A percentile compares a stretch with the other conserved stretches of the same genome.
Evolutionary conservation across 371 early-diverging fungal genomes (phyloP).

Genomic region (Zopfochytrium polystomum): DNA sequence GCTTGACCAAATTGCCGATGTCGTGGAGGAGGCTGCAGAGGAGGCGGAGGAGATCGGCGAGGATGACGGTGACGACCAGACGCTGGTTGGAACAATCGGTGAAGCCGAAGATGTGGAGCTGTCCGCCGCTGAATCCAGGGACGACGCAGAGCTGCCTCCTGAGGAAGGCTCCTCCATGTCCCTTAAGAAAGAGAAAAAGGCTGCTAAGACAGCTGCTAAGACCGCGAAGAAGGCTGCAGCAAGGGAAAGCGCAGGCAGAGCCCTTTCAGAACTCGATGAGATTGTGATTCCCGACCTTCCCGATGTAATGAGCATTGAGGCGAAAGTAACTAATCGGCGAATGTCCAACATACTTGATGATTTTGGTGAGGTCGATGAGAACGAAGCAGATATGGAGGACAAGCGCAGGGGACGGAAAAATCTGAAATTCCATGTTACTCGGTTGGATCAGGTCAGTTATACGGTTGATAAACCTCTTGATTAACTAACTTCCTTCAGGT

Average conservation of each 20-base stretch:
- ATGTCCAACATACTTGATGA: too few relatives aligned
- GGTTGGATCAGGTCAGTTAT: conserved; percentile 63
- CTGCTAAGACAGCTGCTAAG: too few relatives aligned
- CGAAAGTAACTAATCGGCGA: conserved; percentile 6
- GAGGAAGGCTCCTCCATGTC: too few relatives aligned
- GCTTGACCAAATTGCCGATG: conserved; percentile 21
- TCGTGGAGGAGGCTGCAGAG: conserved; percentile 11
- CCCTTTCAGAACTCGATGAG: too few relatives aligned
- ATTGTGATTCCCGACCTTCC: too few relatives aligned
- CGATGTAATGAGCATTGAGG: background rate
- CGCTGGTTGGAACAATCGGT: conserved; percentile 35
- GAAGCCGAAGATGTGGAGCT: conserved; percentile 5
- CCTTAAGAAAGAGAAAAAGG: too few relatives aligned
- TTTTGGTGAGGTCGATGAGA: conserved; percentile 73
- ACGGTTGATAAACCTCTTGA: conserved; percentile 5
- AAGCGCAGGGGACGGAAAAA: conserved; percentile 67
- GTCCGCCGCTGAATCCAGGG: conserved; percentile 33
- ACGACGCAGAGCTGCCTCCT: conserved; percentile 36
- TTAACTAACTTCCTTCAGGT: conserved; percentile 16
- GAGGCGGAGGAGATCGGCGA: conserved; percentile 32
- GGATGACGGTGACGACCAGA: conserved; percentile 46
- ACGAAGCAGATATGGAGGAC: conserved; percentile 76
- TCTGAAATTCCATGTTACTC: conserved; percentile 68
- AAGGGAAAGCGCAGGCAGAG: too few relatives aligned
- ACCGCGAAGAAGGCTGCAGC: too few relatives aligned